Base-by-base conservation (phyloP, 768 basidiomycete genomes). In the Lactifluus piperatus region DNA sequence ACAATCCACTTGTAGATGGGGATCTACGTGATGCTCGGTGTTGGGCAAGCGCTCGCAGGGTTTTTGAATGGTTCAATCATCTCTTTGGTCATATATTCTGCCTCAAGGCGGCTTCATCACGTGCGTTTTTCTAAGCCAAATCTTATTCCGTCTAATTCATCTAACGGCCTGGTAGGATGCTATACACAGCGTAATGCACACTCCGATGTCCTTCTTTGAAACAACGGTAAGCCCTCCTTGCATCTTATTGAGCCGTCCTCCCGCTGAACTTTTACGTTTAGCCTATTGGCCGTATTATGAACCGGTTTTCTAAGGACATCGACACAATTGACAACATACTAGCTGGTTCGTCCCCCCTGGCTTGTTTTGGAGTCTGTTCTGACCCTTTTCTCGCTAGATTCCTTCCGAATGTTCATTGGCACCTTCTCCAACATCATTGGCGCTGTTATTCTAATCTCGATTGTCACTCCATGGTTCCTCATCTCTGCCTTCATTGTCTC, bases 141-240 rank as follows among this genome's bases (percentile, higher is more conserved):
- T 18, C 24, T 41, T 8, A 0, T 11, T 6, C 0, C 13, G 37
- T 7, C 13, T 18, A 3, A 11, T 0, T 2, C 41, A 20, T 48
- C 27, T 22, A 45, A 37, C 47, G 7, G 22, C 11, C 16, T 9
- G 29, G 56, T 63, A 85, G 83, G 72, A 71, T 60, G 83, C 88
- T 5, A 80, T 89, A 55, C 71, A 75, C 8, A 81, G 85, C 22
- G 80, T 93, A 49, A 81, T 94, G 79, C 81, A 84, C 68, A 89
- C 91, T 0, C 91, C 91, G 0, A 92, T 91, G 85, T 83, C 82
- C 7, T 94, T 92, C 74, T 94, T 92, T 68, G 93, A 94, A 68
- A 92, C 85, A 1, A 90, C 88, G 5, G 84, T 85, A 66, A 3
- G 34, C 34, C 66, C 36, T 45, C 16, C 18, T 44, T 41, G 32